Base-by-base conservation (phyloP, 2,329 filamentous ascomycete species). In the Penicillium italicum region DNA sequence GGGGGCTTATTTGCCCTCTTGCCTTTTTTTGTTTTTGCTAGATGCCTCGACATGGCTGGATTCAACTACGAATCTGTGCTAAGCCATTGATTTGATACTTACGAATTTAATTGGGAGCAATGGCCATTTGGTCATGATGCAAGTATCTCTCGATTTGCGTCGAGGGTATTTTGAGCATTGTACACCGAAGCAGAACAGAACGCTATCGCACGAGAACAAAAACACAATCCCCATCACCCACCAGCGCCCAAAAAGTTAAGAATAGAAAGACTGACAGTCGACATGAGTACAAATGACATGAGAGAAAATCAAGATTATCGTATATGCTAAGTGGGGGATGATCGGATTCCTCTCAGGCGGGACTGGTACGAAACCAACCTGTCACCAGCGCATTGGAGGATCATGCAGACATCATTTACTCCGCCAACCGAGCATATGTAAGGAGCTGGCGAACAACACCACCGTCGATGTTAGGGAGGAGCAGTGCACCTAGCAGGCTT, bases 401-500 rank as follows among this genome's bases (percentile, higher is more conserved):
- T 44, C 48, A 46, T 40, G 31, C 2, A 37, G n/a, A 42, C 43
- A 54, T 38, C 26, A 55, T 42, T 55, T 67, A 77, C 63, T 74
- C 76, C 53, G 79, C 80, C 56, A 86, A 70, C 43, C 76, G 79
- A 42, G 83, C 82, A 74, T 85, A 88, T 46, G 82, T 80, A 66
- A 87, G 85, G 57, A 92, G 72, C 65, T 90, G 84, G 66, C 84
- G 84, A 57, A 92, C 74, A 63, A 91, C 79, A 51, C 70, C 70
- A 3, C 83, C 80, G 58, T 88, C 85, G 61, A 83, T 83, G 47
- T 85, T 85, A 60, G 82, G 80, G 74, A 89, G 85, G 63, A 85
- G 81, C 64, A 91, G 74, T 18, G 86, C 85, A 16, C 84, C 82
- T 38, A 92, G 79, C 36, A 93, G 74, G 59, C 79, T 84, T 57